Percentiles rank a stretch among this genome's conserved stretches.
These are phyloP conservation scores for Suillus occidentalis DNA, from an alignment of 768 basidiomycete genomes.

Conservation along the genomic window DNA sequence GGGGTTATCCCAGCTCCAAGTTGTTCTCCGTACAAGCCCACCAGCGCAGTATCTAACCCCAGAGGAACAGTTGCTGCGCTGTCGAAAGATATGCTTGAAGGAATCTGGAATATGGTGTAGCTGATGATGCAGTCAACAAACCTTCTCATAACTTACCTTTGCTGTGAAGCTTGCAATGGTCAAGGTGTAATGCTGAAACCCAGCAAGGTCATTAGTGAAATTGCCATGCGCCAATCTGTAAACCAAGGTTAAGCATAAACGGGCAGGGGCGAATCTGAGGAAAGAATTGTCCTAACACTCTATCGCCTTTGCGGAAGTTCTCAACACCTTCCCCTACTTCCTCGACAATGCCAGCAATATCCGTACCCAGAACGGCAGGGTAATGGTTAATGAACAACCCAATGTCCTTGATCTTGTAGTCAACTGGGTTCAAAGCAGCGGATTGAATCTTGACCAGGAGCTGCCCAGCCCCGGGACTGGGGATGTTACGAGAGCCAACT, in stretches of 20 bases:
- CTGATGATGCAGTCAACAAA: too few species aligned
- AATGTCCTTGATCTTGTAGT: slow-evolving; percentile 38
- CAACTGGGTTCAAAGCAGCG: slow-evolving; percentile 46
- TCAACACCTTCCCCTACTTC: slow-evolving; percentile 39
- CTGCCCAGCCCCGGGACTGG: slow-evolving; percentile 38
- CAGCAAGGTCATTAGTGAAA: slow-evolving; percentile 25
- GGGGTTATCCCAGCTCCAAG: slow-evolving; percentile 40
- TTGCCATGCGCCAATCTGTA: slow-evolving; percentile 33
- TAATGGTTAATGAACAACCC: slow-evolving; percentile 34
- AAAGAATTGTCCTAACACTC: slow-evolving; percentile 32
- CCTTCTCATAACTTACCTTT: slow-evolving; percentile 30
- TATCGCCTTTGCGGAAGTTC: slow-evolving; percentile 39
- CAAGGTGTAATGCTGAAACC: slow-evolving; percentile 43
- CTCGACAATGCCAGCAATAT: slow-evolving; percentile 42
- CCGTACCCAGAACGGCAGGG: slow-evolving; percentile 36
- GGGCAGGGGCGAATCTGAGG: neutral
- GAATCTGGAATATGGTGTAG: slow-evolving; percentile 35
- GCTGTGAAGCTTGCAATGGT: slow-evolving; percentile 33
- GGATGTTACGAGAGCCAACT: slow-evolving; percentile 26
- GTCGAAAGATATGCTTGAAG: slow-evolving; percentile 43
- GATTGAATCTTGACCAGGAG: slow-evolving; percentile 43
- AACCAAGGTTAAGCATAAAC: slow-evolving; percentile 20
- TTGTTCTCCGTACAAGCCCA: slow-evolving; percentile 44
- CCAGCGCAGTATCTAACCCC: slow-evolving; percentile 43
- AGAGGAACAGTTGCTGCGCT: slow-evolving; percentile 48